Evolutionary conservation across 768 basidiomycete species (phyloP).

Genomic region (Galerina marginata): DNA sequence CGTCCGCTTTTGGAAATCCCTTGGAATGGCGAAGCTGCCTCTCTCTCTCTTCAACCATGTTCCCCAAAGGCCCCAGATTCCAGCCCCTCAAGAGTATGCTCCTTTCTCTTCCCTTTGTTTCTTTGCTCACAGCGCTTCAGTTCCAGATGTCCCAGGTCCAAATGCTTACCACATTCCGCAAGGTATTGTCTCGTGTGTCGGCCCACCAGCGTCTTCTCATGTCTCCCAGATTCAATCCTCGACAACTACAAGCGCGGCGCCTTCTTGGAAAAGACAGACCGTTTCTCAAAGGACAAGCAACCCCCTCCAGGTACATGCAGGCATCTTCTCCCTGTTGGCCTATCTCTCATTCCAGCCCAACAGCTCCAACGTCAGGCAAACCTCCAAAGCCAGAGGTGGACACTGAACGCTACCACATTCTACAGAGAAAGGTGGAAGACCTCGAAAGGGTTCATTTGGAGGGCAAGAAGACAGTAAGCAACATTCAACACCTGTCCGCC

Average conservation of each 20-base stretch:
- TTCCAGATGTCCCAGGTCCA: constrained; percentile 57
- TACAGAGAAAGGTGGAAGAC: constrained; percentile 70
- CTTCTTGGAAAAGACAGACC: constrained; percentile 60
- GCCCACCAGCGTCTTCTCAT: not conserved
- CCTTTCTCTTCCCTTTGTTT: not conserved
- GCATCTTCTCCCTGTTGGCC: not conserved
- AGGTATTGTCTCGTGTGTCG: constrained; percentile 31
- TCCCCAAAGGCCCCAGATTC: constrained; percentile 55
- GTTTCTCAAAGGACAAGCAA: constrained; percentile 52
- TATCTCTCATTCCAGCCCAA: constrained; percentile 7
- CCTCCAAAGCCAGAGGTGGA: constrained; percentile 24
- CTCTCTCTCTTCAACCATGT: constrained; percentile 37
- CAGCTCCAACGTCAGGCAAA: constrained; percentile 26
- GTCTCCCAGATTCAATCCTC: constrained; percentile 43
- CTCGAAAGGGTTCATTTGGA: constrained; percentile 67
- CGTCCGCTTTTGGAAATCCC: too few species aligned
- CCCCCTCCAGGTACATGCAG: constrained; percentile 41
- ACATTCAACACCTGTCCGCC: not conserved
- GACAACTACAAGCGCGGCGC: constrained; percentile 63
- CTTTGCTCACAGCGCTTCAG: constrained; percentile 31
- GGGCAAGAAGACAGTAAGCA: constrained; percentile 66
- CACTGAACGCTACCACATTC: constrained; percentile 55
- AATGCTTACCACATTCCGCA: constrained; percentile 49
- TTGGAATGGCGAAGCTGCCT: too few species aligned
- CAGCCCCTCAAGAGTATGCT: constrained; percentile 42